phyloP scores from a whole-genome alignment of 805 yeast species.

The Candida sakaeoensis region DNA sequence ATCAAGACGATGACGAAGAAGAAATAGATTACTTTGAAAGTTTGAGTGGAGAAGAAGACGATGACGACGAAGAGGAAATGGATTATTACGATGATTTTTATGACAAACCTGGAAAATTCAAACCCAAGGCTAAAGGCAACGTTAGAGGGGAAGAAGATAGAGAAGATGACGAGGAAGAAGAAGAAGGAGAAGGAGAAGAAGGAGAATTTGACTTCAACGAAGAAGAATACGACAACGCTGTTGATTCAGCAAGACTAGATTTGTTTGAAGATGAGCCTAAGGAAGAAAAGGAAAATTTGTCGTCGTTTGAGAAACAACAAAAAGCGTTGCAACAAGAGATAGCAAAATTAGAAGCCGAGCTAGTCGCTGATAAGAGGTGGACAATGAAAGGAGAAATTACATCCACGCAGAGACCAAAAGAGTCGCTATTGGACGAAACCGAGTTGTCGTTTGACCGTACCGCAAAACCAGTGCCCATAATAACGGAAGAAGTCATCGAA shows the following conservation, averaged over 20 bases:
- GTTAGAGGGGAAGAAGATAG: conserved; percentile 9
- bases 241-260: conserved; percentile 60
- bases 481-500: conserved; percentile 85
- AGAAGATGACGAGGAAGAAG: conserved; percentile 14
- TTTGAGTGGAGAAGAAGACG: conserved; percentile 30
- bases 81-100: conserved; percentile 67
- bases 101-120: conserved; percentile 38
- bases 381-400: conserved; percentile 89
- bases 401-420: conserved; percentile 76
- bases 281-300: conserved; percentile 40
- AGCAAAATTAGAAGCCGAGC: conserved; percentile 73
- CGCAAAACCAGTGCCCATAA: conserved; percentile 93
- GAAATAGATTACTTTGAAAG: conserved; percentile 41
- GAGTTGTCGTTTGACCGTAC: conserved; percentile 88
- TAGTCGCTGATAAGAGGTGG: conserved; percentile 91
- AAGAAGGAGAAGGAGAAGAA: conserved; percentile 36
- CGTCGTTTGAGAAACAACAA: conserved; percentile 84
- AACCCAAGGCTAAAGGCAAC: neutral
- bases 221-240: conserved; percentile 59
- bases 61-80: conserved; percentile 53
- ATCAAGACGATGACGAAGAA: conserved; percentile 10
- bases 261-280: conserved; percentile 47
- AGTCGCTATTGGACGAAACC: conserved; percentile 58
- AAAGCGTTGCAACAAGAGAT: conserved; percentile 73
- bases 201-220: conserved; percentile 34